phyloP scores from a whole-genome alignment of 2,329 filamentous ascomycete species.

The Biscogniauxia mediterranea region DNA sequence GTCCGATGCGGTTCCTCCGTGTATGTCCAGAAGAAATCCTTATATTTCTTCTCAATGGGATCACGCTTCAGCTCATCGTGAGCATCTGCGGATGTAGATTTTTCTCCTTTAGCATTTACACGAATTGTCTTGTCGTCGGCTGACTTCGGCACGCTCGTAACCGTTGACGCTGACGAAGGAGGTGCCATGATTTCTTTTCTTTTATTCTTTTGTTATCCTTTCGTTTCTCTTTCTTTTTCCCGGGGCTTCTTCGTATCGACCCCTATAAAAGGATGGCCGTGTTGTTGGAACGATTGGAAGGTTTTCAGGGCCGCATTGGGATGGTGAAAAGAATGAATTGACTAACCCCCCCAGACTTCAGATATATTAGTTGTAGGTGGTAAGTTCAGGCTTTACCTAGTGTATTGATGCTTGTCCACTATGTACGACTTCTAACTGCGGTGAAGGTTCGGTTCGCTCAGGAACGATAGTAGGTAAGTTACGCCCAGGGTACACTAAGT shows the following conservation, averaged over 20 bases:
- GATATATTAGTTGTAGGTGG: too few relatives aligned
- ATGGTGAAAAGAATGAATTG: neutral
- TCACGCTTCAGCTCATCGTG: constrained; percentile 34
- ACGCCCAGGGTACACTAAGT: neutral
- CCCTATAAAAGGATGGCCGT: neutral
- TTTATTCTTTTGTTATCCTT: neutral
- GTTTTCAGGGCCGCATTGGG: neutral
- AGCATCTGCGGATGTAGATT: constrained; percentile 1
- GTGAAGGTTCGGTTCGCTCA: neutral
- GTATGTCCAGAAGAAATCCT: constrained; percentile 96
- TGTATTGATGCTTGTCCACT: too few relatives aligned
- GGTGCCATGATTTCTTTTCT: constrained; percentile 23
- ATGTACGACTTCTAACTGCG: neutral
- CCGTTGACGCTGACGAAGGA: constrained; percentile 26
- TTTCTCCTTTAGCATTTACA: constrained; percentile 22
- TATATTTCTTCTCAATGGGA: constrained; percentile 39
- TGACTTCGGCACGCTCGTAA: constrained; percentile 24
- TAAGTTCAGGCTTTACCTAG: too few relatives aligned
- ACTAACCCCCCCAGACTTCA: too few relatives aligned
- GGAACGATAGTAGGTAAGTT: too few relatives aligned
- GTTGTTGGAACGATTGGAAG: neutral
- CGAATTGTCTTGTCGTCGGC: constrained; percentile 24
- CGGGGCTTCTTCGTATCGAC: neutral
- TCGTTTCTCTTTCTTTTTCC: neutral
- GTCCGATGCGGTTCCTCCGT: constrained; percentile 96